Evolutionary conservation across 805 yeast genomes (phyloP).

Genomic region (Hanseniaspora thailandica): DNA sequence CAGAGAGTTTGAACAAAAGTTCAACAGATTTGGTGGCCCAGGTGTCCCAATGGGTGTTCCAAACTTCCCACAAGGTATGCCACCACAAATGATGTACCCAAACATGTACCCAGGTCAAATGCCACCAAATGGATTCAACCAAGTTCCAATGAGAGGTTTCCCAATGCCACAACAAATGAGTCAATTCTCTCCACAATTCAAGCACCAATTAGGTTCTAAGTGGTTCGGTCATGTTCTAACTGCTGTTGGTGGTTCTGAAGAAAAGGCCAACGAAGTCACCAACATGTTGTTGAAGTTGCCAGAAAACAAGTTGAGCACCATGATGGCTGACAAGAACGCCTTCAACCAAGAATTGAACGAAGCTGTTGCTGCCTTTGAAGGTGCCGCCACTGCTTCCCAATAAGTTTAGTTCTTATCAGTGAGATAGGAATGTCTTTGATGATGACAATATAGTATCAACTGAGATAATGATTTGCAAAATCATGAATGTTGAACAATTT

Average conservation of each 20-base stretch:
- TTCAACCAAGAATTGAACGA: slow-evolving; percentile 86
- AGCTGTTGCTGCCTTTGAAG: slow-evolving; percentile 28
- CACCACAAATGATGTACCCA: slow-evolving; percentile 57
- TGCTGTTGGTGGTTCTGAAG: slow-evolving; percentile 79
- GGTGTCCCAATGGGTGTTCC: slow-evolving; percentile 58
- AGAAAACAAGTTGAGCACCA: slow-evolving; percentile 74
- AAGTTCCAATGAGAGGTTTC: slow-evolving; percentile 55
- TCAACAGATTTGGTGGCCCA: slow-evolving; percentile 49
- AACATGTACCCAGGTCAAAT: slow-evolving; percentile 32
- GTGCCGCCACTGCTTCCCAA: not conserved
- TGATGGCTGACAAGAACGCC: slow-evolving; percentile 80
- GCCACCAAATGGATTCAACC: slow-evolving; percentile 25
- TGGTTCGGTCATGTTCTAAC: slow-evolving; percentile 84
- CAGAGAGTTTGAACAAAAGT: slow-evolving; percentile 96
- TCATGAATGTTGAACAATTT: not conserved
- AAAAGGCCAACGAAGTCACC: slow-evolving; percentile 88
- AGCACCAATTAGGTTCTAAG: slow-evolving; percentile 77
- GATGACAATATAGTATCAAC: no score
- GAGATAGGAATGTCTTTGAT: no score
- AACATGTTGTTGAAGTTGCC: slow-evolving; percentile 98
- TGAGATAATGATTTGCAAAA: no score
- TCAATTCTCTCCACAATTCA: slow-evolving; percentile 27
- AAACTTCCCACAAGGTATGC: slow-evolving; percentile 21
- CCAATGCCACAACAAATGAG: slow-evolving; percentile 47
- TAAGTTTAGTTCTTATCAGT: not conserved